Evolutionary conservation across 139 green algal genomes (phyloP).

Genomic region (Diplosphaera chodatii): DNA sequence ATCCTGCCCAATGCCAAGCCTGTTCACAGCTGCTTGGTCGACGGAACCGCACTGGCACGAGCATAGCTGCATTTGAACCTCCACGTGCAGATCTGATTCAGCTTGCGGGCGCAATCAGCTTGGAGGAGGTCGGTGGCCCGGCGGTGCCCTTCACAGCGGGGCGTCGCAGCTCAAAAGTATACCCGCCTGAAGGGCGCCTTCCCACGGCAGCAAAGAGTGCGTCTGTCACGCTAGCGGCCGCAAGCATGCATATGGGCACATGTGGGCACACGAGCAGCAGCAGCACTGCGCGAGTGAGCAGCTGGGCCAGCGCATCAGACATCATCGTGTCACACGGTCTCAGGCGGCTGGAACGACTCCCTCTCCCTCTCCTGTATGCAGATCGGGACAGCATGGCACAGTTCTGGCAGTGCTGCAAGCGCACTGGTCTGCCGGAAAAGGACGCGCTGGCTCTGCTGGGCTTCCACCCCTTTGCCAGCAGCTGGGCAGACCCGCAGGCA

Average conservation of each 20-base stretch:
- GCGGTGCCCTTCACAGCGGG: constrained; percentile 14
- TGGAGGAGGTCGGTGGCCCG: constrained; percentile 16
- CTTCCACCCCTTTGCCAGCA: constrained; percentile 10
- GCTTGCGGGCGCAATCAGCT: constrained; percentile 11
- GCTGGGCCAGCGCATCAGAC: no score
- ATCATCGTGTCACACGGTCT: no score
- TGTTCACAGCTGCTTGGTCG: no score
- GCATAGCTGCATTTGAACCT: no score
- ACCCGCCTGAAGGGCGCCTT: constrained; percentile 10
- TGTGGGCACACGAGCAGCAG: background rate
- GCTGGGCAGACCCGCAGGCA: constrained; percentile 4
- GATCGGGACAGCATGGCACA: background rate
- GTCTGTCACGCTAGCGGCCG: no score
- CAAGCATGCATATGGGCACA: background rate
- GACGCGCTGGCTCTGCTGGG: constrained; percentile 14
- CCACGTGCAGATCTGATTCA: constrained; percentile 15
- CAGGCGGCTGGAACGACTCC: no score
- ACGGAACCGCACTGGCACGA: no score
- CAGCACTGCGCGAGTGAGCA: background rate
- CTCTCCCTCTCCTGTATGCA: background rate
- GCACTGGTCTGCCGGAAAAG: constrained; percentile 6
- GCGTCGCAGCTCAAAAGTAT: constrained; percentile 3
- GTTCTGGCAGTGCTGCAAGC: background rate
- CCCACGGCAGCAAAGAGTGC: constrained; percentile 6
- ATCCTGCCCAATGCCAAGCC: no score